A percentile compares a stretch with the other conserved stretches of the same genome.
Evolutionary conservation across 1,284 basidiomycete species (phyloP).

Genomic region (Erythrobasidium hasegawianum): DNA sequence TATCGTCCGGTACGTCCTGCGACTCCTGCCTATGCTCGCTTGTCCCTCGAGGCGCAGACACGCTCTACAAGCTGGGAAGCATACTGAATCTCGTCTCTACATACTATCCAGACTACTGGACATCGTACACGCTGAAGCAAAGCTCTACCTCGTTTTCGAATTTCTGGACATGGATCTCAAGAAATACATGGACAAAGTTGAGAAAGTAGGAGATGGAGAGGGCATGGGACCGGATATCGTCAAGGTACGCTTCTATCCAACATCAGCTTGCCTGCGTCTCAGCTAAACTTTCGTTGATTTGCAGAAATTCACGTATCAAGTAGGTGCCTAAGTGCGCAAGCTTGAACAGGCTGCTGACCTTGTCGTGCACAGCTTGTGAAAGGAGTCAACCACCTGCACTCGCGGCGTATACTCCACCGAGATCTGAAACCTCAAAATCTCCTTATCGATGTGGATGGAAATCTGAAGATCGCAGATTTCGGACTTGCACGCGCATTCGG

Average conservation of each 20-base stretch:
- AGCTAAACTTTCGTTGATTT: neutral
- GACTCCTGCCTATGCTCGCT: neutral
- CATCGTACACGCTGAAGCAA: constrained; percentile 94
- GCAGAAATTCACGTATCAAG: constrained; percentile 29
- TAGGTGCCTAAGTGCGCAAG: neutral
- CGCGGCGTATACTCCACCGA: constrained; percentile 91
- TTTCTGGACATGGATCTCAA: constrained; percentile 92
- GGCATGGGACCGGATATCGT: constrained; percentile 62
- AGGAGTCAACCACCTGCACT: constrained; percentile 91
- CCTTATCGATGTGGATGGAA: constrained; percentile 82
- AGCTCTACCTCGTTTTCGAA: constrained; percentile 96
- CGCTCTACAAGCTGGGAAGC: neutral
- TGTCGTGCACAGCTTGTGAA: constrained; percentile 63
- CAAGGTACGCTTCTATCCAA: constrained; percentile 20
- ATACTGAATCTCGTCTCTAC: too few species aligned
- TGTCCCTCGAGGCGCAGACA: too few species aligned
- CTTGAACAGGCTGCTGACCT: neutral
- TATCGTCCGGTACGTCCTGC: constrained; percentile 67
- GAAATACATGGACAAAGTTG: constrained; percentile 78
- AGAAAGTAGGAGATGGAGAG: constrained; percentile 51
- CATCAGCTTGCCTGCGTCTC: neutral
- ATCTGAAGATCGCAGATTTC: constrained; percentile 94
- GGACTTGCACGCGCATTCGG: constrained; percentile 95
- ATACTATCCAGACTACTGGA: constrained; percentile 69
- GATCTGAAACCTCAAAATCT: constrained; percentile 98